Evolutionary conservation across 768 basidiomycete genomes (phyloP).

Genomic region (Kwoniella dejecticola): DNA sequence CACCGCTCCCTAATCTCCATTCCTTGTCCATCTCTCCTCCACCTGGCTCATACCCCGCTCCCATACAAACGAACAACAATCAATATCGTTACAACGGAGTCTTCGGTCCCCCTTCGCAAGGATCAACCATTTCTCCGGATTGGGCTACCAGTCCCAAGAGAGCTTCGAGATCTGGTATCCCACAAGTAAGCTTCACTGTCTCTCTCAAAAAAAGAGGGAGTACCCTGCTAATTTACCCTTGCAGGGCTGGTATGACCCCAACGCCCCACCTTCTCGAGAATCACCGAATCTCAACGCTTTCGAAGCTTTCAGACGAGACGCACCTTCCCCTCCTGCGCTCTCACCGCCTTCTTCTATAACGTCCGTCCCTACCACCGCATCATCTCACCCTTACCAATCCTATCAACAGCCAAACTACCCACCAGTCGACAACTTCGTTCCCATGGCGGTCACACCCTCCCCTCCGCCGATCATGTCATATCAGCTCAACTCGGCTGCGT

Average conservation of each 20-base stretch:
- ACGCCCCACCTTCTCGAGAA: slow-evolving; percentile 39
- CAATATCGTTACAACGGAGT: slow-evolving; percentile 47
- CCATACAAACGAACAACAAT: slow-evolving; percentile 6
- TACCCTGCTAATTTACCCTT: neutral
- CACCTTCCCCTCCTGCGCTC: slow-evolving; percentile 38
- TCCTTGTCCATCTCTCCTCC: slow-evolving; percentile 42
- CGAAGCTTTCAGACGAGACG: slow-evolving; percentile 41
- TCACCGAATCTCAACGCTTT: slow-evolving; percentile 35
- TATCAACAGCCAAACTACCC: slow-evolving; percentile 21
- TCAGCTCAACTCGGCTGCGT: slow-evolving; percentile 7
- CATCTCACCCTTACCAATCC: slow-evolving; percentile 29
- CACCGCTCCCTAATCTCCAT: slow-evolving; percentile 46
- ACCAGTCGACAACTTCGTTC: slow-evolving; percentile 23
- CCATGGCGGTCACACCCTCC: slow-evolving; percentile 43
- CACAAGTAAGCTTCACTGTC: slow-evolving; percentile 20
- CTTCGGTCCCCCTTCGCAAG: slow-evolving; percentile 42
- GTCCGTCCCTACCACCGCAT: slow-evolving; percentile 40
- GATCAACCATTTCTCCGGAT: slow-evolving; percentile 24
- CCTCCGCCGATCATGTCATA: slow-evolving; percentile 33
- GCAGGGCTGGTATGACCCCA: slow-evolving; percentile 48
- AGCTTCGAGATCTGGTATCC: slow-evolving; percentile 36
- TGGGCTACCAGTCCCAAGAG: slow-evolving; percentile 29
- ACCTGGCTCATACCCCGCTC: slow-evolving; percentile 19
- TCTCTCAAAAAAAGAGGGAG: neutral
- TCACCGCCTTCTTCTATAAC: slow-evolving; percentile 50